Evolutionary conservation across 1,139 yeast species (phyloP).

Genomic region (Scheffersomyces segobiensis): DNA sequence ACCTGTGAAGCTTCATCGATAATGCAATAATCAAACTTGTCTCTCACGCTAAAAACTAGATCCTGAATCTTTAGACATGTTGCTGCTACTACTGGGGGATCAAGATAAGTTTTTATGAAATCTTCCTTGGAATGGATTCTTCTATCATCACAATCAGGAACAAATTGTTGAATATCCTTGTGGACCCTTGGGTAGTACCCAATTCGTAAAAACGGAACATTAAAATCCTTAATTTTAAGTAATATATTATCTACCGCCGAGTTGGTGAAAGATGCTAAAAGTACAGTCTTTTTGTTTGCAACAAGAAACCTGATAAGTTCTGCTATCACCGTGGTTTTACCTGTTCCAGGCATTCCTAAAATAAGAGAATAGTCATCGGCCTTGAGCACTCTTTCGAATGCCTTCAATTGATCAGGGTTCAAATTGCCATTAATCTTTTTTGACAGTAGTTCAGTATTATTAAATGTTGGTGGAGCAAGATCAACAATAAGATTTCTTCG

Average conservation of each 20-base stretch:
- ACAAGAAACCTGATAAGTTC: slow-evolving; percentile 66
- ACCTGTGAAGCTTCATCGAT: slow-evolving; percentile 97
- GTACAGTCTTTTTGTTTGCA: slow-evolving; percentile 59
- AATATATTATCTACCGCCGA: slow-evolving; percentile 94
- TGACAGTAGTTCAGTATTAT: slow-evolving; percentile 21
- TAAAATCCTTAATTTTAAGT: slow-evolving; percentile 56
- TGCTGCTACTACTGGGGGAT: slow-evolving; percentile 78
- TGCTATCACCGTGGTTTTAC: slow-evolving; percentile 91
- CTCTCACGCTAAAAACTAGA: slow-evolving; percentile 53
- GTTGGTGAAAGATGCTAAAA: slow-evolving; percentile 87
- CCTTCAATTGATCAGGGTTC: slow-evolving; percentile 70
- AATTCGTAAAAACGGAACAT: slow-evolving; percentile 55
- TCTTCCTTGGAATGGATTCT: slow-evolving; percentile 46
- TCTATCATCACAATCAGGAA: slow-evolving; percentile 42
- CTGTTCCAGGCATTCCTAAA: slow-evolving; percentile 99
- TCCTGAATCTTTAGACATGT: slow-evolving; percentile 83
- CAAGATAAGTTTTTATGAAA: slow-evolving; percentile 45
- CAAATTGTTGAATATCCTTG: slow-evolving; percentile 54
- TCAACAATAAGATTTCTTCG: slow-evolving; percentile 68
- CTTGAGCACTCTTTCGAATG: slow-evolving; percentile 62
- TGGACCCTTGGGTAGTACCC: slow-evolving; percentile 63
- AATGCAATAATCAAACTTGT: slow-evolving; percentile 85
- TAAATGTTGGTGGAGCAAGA: slow-evolving; percentile 39
- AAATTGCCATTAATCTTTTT: slow-evolving; percentile 23
- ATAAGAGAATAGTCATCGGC: slow-evolving; percentile 78